Evolutionary conservation across 805 yeast species (phyloP).

Genomic region (Candida caryicola): DNA sequence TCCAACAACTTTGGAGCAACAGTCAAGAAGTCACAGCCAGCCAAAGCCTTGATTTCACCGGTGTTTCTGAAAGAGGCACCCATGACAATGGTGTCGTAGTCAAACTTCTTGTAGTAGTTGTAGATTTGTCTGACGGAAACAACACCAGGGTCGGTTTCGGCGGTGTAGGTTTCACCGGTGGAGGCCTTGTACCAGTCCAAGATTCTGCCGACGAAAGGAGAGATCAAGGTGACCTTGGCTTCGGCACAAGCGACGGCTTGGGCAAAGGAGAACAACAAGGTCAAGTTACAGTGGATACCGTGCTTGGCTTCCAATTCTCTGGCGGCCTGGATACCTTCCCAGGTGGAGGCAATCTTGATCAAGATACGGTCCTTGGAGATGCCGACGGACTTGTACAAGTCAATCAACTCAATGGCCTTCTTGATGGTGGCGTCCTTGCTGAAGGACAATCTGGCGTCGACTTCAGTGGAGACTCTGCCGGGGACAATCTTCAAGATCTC

Average conservation of each 20-base stretch:
- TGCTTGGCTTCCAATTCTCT: constrained; percentile 87
- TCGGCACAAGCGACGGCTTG: constrained; percentile 99
- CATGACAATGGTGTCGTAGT: constrained; percentile 97
- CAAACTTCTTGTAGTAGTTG: constrained; percentile 97
- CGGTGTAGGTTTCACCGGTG: constrained; percentile 83
- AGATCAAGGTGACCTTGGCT: constrained; percentile 91
- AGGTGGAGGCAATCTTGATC: constrained; percentile 96
- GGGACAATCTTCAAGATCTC: constrained; percentile 93
- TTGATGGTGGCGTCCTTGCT: constrained; percentile 90
- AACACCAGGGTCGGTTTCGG: constrained; percentile 94
- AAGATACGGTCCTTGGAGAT: constrained; percentile 85
- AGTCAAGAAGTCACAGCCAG: constrained; percentile 96
- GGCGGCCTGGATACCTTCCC: constrained; percentile 99
- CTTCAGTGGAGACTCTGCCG: constrained; percentile 99
- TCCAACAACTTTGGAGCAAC: constrained; percentile 91
- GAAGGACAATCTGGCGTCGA: constrained; percentile 96
- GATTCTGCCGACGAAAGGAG: constrained; percentile 99
- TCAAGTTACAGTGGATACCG: constrained; percentile 91
- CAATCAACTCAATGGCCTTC: constrained; percentile 90
- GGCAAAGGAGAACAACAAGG: constrained; percentile 87
- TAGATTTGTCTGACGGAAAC: constrained; percentile 79
- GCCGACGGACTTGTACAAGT: constrained; percentile 80
- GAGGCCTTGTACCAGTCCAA: constrained; percentile 96
- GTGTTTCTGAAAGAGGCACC: constrained; percentile 99
- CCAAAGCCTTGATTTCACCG: constrained; percentile 93